Evolutionary conservation across 2,329 filamentous ascomycete species (phyloP), one percentile per base, ranked within the genome.

Genomic region (Aspergillus sp.): DNA sequence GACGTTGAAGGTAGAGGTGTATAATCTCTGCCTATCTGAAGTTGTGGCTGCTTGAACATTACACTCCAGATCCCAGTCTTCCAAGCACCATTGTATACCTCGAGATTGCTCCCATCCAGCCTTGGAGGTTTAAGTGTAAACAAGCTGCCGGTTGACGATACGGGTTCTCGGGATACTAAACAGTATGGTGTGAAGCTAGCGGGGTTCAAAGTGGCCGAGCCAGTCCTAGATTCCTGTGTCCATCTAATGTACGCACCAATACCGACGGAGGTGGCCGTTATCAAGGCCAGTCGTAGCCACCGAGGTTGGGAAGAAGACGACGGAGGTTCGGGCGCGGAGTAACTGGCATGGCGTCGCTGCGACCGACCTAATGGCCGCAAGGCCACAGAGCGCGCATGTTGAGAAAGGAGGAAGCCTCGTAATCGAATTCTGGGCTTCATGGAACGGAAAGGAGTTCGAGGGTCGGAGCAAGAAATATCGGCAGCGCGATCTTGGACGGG

Each of bases 11-110:
- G 93, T 0, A 99, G 79, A 0, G 93, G 92, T 4, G 95, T 98
- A 75, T 99, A 99, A 57, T 91, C 87, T 60, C 95, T 80, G 43
- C 91, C 90, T 65, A 99, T 96, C 75, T 97, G 93, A 56, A 98
- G 77, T 72, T 96, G 88, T 2, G 95, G 95, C 76, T 98, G 95
- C 77, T 96, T 96, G 69, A 96, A 86, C 78, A 97, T 89, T 34
- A 98, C 88, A 61, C 89, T 92, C 89, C 91, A 96, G 42, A 96
- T 81, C 4, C 89, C 89, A 55, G 84, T 80, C 43, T 75, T 74
- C 84, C 85, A 88, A 22, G 80, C 80, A 11, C 75, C 64, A 4
- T 72, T 66, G 56, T 82, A 80, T 38, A 75, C 68, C 26, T 72
- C 70, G 43, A 64, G 66, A 43, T 74, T 76, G 58, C 55, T 62